Evolutionary conservation across 208 protist genomes (phyloP).

Genomic region (Trichomonas tenax): DNA sequence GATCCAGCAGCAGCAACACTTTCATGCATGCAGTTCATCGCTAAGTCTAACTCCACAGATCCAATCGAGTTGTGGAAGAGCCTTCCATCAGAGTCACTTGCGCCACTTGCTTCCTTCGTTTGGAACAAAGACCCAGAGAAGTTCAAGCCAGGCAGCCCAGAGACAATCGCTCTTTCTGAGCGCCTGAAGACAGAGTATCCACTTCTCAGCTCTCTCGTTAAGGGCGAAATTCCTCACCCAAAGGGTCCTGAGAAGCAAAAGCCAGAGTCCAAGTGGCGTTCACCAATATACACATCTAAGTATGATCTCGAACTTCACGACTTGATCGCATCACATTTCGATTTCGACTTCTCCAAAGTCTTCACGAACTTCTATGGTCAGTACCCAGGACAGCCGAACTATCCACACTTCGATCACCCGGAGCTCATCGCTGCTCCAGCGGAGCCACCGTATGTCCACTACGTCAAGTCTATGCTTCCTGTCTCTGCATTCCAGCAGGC

Average conservation of each 20-base stretch:
- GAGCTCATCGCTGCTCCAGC: not conserved
- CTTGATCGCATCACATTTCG: not conserved
- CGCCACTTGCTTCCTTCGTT: not conserved
- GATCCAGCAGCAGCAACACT: not conserved
- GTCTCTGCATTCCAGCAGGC: not conserved
- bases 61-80: not conserved
- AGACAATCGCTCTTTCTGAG: not conserved
- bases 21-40: constrained; percentile 17
- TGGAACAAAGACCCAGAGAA: constrained; percentile 12
- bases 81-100: not conserved
- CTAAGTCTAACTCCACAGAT: not conserved
- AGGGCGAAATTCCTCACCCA: not conserved
- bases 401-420: constrained; percentile 15
- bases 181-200: not conserved
- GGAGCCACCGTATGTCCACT: constrained; percentile 13
- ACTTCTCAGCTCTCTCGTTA: not conserved
- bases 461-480: constrained; percentile 7
- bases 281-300: constrained; percentile 13
- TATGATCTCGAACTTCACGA: not conserved
- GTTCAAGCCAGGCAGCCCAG: not conserved
- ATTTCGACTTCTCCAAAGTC: constrained; percentile 9
- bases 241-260: not conserved
- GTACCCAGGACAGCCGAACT: not conserved
- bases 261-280: not conserved
- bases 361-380: not conserved